A percentile compares a stretch with the other conserved stretches of the same genome.
phyloP scores from a whole-genome alignment of 257 asterid species.

The Craterostigma plantagineum region DNA sequence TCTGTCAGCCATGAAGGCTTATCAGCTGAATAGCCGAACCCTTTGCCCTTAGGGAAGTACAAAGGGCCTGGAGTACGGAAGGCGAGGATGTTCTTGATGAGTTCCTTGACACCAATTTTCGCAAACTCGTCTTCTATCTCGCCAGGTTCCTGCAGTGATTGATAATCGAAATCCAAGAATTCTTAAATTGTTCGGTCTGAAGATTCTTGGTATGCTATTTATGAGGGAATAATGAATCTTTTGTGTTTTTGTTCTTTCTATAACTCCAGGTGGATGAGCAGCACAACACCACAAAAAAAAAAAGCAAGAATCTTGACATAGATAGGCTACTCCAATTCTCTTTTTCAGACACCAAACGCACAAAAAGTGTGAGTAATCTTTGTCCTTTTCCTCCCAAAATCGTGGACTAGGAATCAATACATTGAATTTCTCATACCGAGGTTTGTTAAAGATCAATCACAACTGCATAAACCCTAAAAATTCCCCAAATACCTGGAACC shows the following conservation, averaged over 20 bases:
- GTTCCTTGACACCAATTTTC: conserved; percentile 26
- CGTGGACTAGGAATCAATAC: too few species aligned
- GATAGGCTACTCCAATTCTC: too few species aligned
- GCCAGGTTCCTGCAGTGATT: conserved; percentile 49
- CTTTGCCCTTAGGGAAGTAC: conserved; percentile 43
- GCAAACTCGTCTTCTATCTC: conserved; percentile 60
- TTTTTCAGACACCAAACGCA: too few species aligned
- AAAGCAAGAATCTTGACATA: too few species aligned
- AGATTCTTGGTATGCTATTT: background rate
- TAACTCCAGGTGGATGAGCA: too few species aligned
- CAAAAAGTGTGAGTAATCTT: too few species aligned
- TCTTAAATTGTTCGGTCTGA: background rate
- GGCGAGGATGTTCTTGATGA: conserved; percentile 26
- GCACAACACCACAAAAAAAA: too few species aligned
- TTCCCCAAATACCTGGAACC: conserved; percentile 38
- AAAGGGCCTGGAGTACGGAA: conserved; percentile 31
- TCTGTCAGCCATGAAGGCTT: conserved; percentile 47
- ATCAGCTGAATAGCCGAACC: conserved; percentile 19
- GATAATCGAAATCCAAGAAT: background rate
- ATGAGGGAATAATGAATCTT: background rate
- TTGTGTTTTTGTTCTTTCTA: too few species aligned
- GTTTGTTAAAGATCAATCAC: background rate
- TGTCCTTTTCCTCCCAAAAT: too few species aligned
- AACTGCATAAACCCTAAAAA: background rate
- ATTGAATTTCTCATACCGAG: too few species aligned